phyloP scores from a whole-genome alignment of 225 moss, liverwort and hornwort species.

The Rhytidiadelphus loreus region DNA sequence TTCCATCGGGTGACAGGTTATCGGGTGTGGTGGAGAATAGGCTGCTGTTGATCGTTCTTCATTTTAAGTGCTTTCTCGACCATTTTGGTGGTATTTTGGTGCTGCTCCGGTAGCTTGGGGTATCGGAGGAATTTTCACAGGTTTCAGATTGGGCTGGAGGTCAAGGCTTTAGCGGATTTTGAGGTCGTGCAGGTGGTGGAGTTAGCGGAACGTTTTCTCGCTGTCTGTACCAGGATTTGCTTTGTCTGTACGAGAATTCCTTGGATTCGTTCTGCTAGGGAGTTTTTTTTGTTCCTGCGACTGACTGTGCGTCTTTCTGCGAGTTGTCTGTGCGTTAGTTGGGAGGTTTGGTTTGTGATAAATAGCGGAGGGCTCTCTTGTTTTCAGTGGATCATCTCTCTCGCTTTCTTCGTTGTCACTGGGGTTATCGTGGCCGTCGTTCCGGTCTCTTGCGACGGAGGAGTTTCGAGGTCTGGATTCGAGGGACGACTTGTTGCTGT shows the following conservation, averaged over 20 bases:
- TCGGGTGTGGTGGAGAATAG: background rate
- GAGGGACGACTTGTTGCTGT: background rate
- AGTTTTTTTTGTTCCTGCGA: background rate
- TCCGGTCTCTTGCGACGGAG: background rate
- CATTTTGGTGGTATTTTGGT: conserved; percentile 3
- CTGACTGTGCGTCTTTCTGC: background rate
- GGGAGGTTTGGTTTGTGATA: background rate
- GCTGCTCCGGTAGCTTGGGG: background rate
- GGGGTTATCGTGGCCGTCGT: background rate
- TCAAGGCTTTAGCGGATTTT: background rate
- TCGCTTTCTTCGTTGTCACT: background rate
- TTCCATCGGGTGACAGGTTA: background rate
- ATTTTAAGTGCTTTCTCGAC: background rate
- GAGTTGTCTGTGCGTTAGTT: background rate
- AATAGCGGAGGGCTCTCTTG: background rate
- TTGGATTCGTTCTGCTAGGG: background rate
- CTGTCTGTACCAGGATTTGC: background rate
- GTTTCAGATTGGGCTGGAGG: background rate
- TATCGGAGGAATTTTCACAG: background rate
- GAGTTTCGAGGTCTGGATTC: background rate
- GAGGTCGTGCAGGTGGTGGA: background rate
- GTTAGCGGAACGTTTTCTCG: background rate
- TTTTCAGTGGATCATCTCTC: background rate
- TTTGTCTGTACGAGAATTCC: background rate
- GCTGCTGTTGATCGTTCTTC: background rate